A percentile compares a stretch with the other conserved stretches of the same genome.
Evolutionary conservation across 2,329 filamentous ascomycete genomes (phyloP).

Genomic region (Botryotinia calthae): DNA sequence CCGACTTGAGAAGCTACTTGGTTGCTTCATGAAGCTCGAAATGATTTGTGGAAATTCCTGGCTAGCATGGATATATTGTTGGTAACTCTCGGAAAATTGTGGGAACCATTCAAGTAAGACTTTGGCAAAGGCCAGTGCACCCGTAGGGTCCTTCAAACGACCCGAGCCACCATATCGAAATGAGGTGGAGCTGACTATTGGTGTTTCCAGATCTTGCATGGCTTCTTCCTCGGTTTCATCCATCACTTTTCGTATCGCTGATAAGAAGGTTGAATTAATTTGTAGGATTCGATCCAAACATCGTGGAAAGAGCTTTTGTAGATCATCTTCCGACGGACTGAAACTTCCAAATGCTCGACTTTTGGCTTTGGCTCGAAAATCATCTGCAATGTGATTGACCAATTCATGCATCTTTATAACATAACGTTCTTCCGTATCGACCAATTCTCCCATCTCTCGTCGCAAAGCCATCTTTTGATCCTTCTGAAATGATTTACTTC

Average conservation of each 20-base stretch:
- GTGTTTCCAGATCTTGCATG: slow-evolving; percentile 68
- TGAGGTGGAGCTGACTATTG: slow-evolving; percentile 47
- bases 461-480: slow-evolving; percentile 82
- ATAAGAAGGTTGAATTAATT: slow-evolving; percentile 77
- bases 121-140: slow-evolving; percentile 74
- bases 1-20: slow-evolving; percentile 77
- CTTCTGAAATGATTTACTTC: slow-evolving; percentile 72
- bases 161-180: slow-evolving; percentile 46
- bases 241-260: slow-evolving; percentile 71
- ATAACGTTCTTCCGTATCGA: slow-evolving; percentile 93
- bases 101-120: slow-evolving; percentile 90
- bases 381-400: slow-evolving; percentile 74
- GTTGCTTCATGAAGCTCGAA: slow-evolving; percentile 73
- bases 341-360: slow-evolving; percentile 57
- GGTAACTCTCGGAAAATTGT: slow-evolving; percentile 85
- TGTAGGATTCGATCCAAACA: slow-evolving; percentile 78
- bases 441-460: slow-evolving; percentile 83
- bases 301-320: slow-evolving; percentile 75
- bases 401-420: slow-evolving; percentile 83
- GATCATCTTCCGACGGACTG: slow-evolving; percentile 68
- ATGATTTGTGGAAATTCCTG: slow-evolving; percentile 81
- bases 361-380: slow-evolving; percentile 71
- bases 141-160: slow-evolving; percentile 68
- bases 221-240: slow-evolving; percentile 82
- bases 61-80: slow-evolving; percentile 88